Evolutionary conservation across 179 eudicot genomes (phyloP), one percentile per base, ranked within the genome.

Genomic region (Dionaea muscipula): DNA sequence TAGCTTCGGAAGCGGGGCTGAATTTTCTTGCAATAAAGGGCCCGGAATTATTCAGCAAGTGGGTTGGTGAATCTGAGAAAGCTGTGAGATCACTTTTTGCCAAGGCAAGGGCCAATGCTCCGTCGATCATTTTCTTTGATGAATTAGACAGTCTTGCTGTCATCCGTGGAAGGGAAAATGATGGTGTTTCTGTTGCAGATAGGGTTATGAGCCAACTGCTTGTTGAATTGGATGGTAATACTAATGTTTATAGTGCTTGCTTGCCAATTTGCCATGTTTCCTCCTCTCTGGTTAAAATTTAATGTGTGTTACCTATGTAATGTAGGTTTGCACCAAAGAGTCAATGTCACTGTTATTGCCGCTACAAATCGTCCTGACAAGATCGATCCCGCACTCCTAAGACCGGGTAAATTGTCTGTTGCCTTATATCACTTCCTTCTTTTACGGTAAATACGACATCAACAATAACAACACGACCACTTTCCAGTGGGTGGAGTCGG

Each of bases 41-140:
- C 53, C 98, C 98, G 31, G 95, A 91, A 69, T 78, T 91, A 61
- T 91, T 84, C 65, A 87, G 93, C 82, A 84, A 87, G 72, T 91
- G 98, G 98, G 98, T 91, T 38, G 98, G 95, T 66, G 98, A 91
- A 80, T 84, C 98, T 33, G 98, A 91, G 68, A 91, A 91, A 78
- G 94, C 95, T 33, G 94, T 87, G 11, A 76, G 73, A 65, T 78
- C 95, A 36, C 63, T 91, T 37, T 91, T 91, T 60, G 86, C 84
- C 16, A 91, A 84, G 73, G 98, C 98, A 50, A 80, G 93, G 76
- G 86, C 80, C 17, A 84, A 82, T 75, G 82, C 94, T 27, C 95
- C 98, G n/a, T 86, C 98, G 7, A 76, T 91, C 49, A 81, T 91
- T 57, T 91, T 91, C 66, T 87, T 91, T 58, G 98, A 91, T 70